phyloP scores from a whole-genome alignment of 495 filamentous ascomycete species.

The Aspergillus sclerotiicarbonarius region DNA sequence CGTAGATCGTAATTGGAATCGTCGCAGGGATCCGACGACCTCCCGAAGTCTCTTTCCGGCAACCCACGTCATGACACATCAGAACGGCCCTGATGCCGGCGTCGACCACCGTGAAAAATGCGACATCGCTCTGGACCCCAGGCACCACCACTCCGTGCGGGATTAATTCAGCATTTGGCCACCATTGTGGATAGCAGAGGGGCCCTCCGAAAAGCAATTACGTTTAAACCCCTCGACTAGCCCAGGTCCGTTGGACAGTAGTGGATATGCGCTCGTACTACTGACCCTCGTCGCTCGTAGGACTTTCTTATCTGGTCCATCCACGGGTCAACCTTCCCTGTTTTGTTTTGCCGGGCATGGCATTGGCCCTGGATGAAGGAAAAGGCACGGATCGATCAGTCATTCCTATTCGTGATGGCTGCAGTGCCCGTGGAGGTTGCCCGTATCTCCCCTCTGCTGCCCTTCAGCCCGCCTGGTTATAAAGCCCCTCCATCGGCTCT shows the following conservation, averaged over 20 bases:
- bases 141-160: not conserved
- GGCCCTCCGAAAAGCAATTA: not conserved
- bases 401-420: not conserved
- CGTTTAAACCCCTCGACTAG: not conserved
- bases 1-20: not conserved
- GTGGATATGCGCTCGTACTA: not conserved
- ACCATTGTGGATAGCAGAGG: too few relatives aligned
- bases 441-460: not conserved
- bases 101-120: not conserved
- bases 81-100: too few relatives aligned
- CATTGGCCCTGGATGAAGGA: too few relatives aligned
- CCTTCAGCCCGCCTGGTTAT: not conserved
- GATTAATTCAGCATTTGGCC: conserved; percentile 1
- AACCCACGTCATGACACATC: not conserved
- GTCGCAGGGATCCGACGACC: too few relatives aligned
- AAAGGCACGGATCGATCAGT: not conserved
- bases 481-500: not conserved
- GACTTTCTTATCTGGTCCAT: not conserved
- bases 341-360: not conserved
- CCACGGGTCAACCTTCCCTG: conserved; percentile 7
- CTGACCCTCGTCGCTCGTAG: not conserved
- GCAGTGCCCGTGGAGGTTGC: not conserved
- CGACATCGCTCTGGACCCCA: not conserved
- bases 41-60: not conserved
- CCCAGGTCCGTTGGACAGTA: not conserved